Evolutionary conservation across 192 early-diverging fungal species (phyloP).

Genomic region (Backusella luteola): DNA sequence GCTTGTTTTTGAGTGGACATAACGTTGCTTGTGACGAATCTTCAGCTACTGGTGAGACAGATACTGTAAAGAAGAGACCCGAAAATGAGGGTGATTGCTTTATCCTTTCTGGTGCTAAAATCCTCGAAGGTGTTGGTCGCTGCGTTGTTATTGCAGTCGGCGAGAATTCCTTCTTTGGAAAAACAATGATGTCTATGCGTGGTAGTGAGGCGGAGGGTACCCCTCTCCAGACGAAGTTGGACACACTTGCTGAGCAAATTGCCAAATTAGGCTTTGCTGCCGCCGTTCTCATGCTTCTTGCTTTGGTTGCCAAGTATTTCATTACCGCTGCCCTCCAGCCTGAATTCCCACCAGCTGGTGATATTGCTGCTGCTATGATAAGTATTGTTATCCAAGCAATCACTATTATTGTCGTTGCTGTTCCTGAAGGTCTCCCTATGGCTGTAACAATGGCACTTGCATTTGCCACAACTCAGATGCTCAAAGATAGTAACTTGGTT

Average conservation of each 20-base stretch:
- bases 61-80: conserved; percentile 76
- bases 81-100: conserved; percentile 65
- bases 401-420: conserved; percentile 78
- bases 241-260: conserved; percentile 86
- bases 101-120: conserved; percentile 87
- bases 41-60: conserved; percentile 88
- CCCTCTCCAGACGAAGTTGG: conserved; percentile 90
- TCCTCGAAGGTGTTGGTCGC: conserved; percentile 84
- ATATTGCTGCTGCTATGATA: conserved; percentile 60
- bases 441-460: conserved; percentile 84
- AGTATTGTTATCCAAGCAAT: conserved; percentile 78
- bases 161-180: conserved; percentile 83
- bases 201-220: conserved; percentile 70
- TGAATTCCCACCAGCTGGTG: conserved; percentile 52
- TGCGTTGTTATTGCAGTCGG: conserved; percentile 88
- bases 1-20: conserved; percentile 73
- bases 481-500: conserved; percentile 79
- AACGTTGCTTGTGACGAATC: conserved; percentile 87
- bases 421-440: conserved; percentile 87
- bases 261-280: conserved; percentile 87
- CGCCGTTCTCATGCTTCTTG: conserved; percentile 82
- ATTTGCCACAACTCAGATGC: conserved; percentile 79
- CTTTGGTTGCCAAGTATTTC: conserved; percentile 64
- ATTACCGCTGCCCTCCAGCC: conserved; percentile 55
- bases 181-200: conserved; percentile 85